A percentile compares a stretch with the other conserved stretches of the same genome.
phyloP scores from a whole-genome alignment of 1,284 basidiomycete species.

The Ustilago nuda region DNA sequence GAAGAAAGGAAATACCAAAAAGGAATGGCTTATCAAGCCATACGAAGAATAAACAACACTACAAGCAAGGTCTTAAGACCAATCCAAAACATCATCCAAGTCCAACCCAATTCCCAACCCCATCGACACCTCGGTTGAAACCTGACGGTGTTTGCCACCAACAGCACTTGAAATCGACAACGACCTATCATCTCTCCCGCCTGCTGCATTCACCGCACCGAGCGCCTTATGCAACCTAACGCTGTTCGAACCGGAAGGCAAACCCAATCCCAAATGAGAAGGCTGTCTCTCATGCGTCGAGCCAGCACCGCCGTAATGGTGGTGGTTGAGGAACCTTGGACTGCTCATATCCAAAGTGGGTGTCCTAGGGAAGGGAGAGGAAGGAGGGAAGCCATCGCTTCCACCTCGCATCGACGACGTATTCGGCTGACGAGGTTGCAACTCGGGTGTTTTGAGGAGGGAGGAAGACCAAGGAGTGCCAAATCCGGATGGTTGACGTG shows the following conservation, averaged over 20 bases:
- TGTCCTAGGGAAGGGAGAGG: slow-evolving; percentile 55
- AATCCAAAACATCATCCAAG: slow-evolving; percentile 53
- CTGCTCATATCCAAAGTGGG: slow-evolving; percentile 54
- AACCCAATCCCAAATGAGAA: slow-evolving; percentile 41
- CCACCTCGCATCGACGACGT: slow-evolving; percentile 33
- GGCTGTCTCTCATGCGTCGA: slow-evolving; percentile 31
- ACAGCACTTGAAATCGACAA: slow-evolving; percentile 25
- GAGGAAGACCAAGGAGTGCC: slow-evolving; percentile 47
- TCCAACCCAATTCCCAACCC: slow-evolving; percentile 51
- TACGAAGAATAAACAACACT: slow-evolving; percentile 4
- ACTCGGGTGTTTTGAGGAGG: slow-evolving; percentile 49
- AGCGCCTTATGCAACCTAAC: slow-evolving; percentile 32
- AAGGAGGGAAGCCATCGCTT: slow-evolving; percentile 44
- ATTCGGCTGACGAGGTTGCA: slow-evolving; percentile 43
- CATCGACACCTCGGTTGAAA: slow-evolving; percentile 45
- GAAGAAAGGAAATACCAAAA: background rate
- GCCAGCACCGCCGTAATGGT: slow-evolving; percentile 18
- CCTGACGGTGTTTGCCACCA: slow-evolving; percentile 38
- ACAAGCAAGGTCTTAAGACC: slow-evolving; percentile 18
- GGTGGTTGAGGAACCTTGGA: slow-evolving; percentile 33
- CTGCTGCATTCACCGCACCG: slow-evolving; percentile 17
- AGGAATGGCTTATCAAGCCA: background rate
- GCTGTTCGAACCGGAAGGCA: slow-evolving; percentile 31
- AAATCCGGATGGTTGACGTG: slow-evolving; percentile 43
- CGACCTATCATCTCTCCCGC: slow-evolving; percentile 21